Evolutionary conservation across 768 basidiomycete genomes (phyloP), one percentile per base, ranked within the genome.

Genomic region (Russula compacta): DNA sequence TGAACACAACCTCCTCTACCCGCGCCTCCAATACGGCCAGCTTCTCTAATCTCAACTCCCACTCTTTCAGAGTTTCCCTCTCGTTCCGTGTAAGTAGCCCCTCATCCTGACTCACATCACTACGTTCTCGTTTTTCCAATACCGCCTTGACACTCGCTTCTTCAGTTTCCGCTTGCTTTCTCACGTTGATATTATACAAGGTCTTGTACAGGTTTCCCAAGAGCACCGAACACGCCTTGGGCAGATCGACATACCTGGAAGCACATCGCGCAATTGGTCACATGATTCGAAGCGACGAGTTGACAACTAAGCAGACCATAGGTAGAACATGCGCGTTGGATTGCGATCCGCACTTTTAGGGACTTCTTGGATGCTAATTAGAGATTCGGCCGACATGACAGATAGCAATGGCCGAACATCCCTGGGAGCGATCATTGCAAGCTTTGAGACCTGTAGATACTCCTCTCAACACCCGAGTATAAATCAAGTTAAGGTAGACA

Each of bases 341-440:
- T 92, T 91, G 51, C 93, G 87, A 70, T 95, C 93, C 21, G 88
- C 85, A 66, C 85, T 89, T 73, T 88, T 89, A 5, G 97, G 89
- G 2, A 98, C 87, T 73, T 98, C 95, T 75, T 97, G 93, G 11
- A 89, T 86, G 69, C 89, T 92, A 67, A 98, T 85, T 56, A 98
- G 70, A 38, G 84, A 86, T 69, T 95, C 86, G 2, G 85, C 78
- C 12, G 92, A 85, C 53, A 99, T 81, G 3, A 83, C 82, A 19
- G 89, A 81, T 56, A 98, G 77, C 48, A 92, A 74, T 11, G 87
- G 85, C 55, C 95, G 85, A 56, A 90, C 87, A 64, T 93, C 89
- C 71, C 91, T 92, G 38, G 87, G 79, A 2, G 91, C 82, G 79
- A 98, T 88, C 90, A 99, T 92, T 17, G 92, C 90, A 53, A 87